These are phyloP conservation scores for Wickerhamomyces chambardii DNA, from an alignment of 805 yeast species.

Conservation along the genomic window DNA sequence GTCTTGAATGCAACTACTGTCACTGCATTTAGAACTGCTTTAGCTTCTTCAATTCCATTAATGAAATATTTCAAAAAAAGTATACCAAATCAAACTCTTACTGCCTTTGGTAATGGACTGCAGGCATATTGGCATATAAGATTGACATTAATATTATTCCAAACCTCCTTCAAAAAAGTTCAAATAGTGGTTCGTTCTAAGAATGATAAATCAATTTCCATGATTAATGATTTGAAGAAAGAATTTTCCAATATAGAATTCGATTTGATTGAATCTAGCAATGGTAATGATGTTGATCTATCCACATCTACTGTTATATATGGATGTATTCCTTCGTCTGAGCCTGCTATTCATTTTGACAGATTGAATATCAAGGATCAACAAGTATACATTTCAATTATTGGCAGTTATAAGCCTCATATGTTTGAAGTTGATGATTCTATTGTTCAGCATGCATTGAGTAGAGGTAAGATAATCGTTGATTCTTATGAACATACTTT, in stretches of 20 bases:
- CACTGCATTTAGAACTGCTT: conserved; percentile 63
- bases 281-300: conserved; percentile 17
- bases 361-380: conserved; percentile 17
- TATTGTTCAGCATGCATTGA: conserved; percentile 23
- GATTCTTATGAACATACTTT: conserved; percentile 51
- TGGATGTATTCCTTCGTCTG: conserved; percentile 53
- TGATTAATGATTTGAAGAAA: conserved; percentile 16
- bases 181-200: conserved; percentile 35
- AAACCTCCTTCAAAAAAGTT: conserved; percentile 26
- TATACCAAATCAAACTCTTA: conserved; percentile 13
- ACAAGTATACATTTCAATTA: conserved; percentile 41
- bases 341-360: conserved; percentile 30
- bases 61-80: conserved; percentile 19
- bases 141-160: conserved; percentile 31
- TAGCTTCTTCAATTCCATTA: conserved; percentile 42
- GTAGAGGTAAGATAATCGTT: conserved; percentile 38
- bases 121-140: conserved; percentile 60
- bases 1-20: conserved; percentile 47
- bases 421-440: conserved; percentile 52
- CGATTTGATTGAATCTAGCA: conserved; percentile 11
- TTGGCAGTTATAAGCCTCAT: conserved; percentile 61
- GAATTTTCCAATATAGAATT: conserved; percentile 22
- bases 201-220: conserved; percentile 24
- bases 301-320: conserved; percentile 37
- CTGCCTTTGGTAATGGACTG: conserved; percentile 52